Evolutionary conservation across 345 rosid genomes (phyloP).

Genomic region (Nasturtium officinale): DNA sequence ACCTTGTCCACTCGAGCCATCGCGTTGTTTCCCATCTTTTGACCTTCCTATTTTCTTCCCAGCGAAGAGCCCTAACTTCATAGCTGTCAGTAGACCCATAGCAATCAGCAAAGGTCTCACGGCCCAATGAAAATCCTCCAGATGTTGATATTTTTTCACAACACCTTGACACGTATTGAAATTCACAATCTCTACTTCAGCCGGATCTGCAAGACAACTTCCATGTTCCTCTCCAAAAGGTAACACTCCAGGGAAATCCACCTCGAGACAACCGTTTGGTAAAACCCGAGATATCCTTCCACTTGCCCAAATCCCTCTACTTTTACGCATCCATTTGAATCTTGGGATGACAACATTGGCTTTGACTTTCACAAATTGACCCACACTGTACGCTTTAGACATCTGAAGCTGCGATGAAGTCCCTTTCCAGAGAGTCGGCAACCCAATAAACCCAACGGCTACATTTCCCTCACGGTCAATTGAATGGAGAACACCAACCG

Average conservation of each 20-base stretch:
- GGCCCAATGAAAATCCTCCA: slow-evolving; percentile 94
- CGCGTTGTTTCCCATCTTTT: slow-evolving; percentile 45
- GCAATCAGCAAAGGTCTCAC: slow-evolving; percentile 83
- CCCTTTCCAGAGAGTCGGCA: slow-evolving; percentile 81
- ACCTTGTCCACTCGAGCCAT: slow-evolving; percentile 24
- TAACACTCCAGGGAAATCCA: slow-evolving; percentile 74
- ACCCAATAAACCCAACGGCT: slow-evolving; percentile 75
- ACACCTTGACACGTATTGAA: slow-evolving; percentile 66
- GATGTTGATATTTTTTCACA: slow-evolving; percentile 75
- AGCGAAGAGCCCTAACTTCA: slow-evolving; percentile 60
- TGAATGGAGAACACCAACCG: slow-evolving; percentile 85
- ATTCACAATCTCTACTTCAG: slow-evolving; percentile 75
- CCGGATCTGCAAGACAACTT: slow-evolving; percentile 80
- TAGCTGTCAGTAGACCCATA: slow-evolving; percentile 63
- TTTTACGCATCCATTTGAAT: slow-evolving; percentile 80
- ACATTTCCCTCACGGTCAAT: slow-evolving; percentile 66
- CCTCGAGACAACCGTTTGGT: slow-evolving; percentile 84
- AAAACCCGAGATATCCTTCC: slow-evolving; percentile 69
- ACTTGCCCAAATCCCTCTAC: slow-evolving; percentile 67
- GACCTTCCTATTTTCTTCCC: slow-evolving; percentile 60
- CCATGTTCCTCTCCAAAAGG: slow-evolving; percentile 55
- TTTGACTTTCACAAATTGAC: slow-evolving; percentile 79
- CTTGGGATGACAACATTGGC: slow-evolving; percentile 68
- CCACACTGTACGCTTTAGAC: slow-evolving; percentile 73
- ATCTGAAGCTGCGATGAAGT: slow-evolving; percentile 72